These are phyloP conservation scores for Salix udensis DNA, from an alignment of 345 rosid species.

Conservation along the genomic window DNA sequence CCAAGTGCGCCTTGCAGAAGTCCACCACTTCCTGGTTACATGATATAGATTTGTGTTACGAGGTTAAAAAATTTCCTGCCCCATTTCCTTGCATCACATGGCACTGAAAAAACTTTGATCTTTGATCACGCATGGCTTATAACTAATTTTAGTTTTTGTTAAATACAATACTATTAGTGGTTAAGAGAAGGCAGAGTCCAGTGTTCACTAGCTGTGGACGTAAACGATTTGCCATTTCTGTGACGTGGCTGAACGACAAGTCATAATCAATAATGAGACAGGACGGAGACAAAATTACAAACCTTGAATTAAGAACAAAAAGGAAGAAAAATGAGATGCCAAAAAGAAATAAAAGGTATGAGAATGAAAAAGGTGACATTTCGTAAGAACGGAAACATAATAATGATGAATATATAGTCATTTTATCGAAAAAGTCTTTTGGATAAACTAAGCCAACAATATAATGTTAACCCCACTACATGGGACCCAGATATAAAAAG, in stretches of 20 bases:
- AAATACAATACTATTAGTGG: too few species aligned
- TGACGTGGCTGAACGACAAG: background rate
- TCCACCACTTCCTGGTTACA: slow-evolving; percentile 58
- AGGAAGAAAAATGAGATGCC: background rate
- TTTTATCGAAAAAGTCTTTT: background rate
- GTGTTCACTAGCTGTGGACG: background rate
- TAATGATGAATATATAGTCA: background rate
- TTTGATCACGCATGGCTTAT: background rate
- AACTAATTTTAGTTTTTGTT: background rate
- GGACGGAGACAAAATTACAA: background rate
- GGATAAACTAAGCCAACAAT: background rate
- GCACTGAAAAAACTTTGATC: background rate
- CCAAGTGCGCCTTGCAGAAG: slow-evolving; percentile 52
- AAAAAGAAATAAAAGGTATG: background rate
- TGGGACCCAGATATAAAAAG: background rate
- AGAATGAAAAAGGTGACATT: background rate
- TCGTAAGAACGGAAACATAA: background rate
- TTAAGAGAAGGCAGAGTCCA: background rate
- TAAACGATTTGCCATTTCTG: background rate
- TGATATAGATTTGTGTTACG: background rate
- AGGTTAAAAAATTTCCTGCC: background rate
- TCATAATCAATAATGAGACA: background rate
- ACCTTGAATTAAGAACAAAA: background rate
- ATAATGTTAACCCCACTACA: background rate
- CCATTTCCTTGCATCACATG: background rate